A percentile compares a stretch with the other conserved stretches of the same genome.
Evolutionary conservation across 2,329 filamentous ascomycete genomes (phyloP).

Genomic region (Fusarium mundagurra): DNA sequence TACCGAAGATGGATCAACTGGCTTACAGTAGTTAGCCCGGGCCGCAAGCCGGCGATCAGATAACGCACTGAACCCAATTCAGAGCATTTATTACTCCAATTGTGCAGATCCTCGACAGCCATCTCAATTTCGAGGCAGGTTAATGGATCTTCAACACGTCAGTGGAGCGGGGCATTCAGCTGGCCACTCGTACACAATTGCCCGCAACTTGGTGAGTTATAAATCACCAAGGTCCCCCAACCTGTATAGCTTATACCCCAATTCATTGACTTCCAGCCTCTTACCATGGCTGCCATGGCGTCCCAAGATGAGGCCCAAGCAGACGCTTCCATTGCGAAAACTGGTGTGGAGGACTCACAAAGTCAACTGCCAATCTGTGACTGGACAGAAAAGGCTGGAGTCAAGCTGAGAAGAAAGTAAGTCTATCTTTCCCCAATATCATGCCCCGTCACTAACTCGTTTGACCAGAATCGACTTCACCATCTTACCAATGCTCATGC

Average conservation of each 20-base stretch:
- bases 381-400: constrained; percentile 4
- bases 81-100: not conserved
- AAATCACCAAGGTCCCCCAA: not conserved
- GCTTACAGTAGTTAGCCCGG: not conserved
- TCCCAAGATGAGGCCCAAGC: rapidly evolving
- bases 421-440: rapidly evolving
- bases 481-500: not conserved
- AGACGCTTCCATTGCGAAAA: rapidly evolving
- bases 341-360: not conserved
- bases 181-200: not conserved
- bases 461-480: not conserved
- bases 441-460: rapidly evolving
- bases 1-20: not conserved
- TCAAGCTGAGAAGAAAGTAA: not conserved
- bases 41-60: not conserved
- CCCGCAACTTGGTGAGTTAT: not conserved
- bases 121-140: not conserved
- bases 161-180: not conserved
- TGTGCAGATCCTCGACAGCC: not conserved
- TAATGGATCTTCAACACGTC: not conserved
- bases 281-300: rapidly evolving
- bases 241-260: rapidly evolving
- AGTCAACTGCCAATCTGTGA: not conserved
- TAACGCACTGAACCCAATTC: not conserved
- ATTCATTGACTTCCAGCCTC: rapidly evolving